Conservation (phyloP, 1,284 basidiomycete genomes). For the Cryptococcus floricola region DNA sequence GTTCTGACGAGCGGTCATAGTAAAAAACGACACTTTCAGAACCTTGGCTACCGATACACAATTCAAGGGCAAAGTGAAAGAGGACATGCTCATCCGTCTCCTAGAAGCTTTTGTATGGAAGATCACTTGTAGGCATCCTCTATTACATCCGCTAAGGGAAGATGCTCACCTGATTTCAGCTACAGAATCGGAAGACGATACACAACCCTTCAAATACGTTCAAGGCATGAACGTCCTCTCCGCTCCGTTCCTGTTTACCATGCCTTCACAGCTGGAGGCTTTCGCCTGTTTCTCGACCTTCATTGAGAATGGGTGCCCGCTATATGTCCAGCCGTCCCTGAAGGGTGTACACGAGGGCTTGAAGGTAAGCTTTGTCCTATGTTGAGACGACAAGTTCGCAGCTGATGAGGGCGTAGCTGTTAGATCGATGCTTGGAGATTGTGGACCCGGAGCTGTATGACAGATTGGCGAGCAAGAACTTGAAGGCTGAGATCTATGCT, state of each 20-base stretch:
- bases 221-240: conserved; percentile 99
- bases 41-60: conserved; percentile 91
- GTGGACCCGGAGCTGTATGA: conserved; percentile 81
- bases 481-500: conserved; percentile 97
- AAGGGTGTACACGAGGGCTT: conserved; percentile 91
- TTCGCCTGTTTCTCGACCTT: conserved; percentile 94
- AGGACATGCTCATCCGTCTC: conserved; percentile 92
- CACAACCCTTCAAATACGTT: conserved; percentile 84
- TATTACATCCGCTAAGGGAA: not conserved
- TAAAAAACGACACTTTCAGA: conserved; percentile 59
- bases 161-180: not conserved
- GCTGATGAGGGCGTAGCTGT: conserved; percentile 56
- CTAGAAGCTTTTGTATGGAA: conserved; percentile 97
- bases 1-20: conserved; percentile 21
- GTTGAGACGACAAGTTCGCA: no score
- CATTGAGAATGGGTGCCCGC: conserved; percentile 85
- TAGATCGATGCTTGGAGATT: conserved; percentile 85
- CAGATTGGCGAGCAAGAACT: conserved; percentile 79
- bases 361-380: conserved; percentile 60
- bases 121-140: conserved; percentile 58
- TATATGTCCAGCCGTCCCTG: conserved; percentile 92
- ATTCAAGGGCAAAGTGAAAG: conserved; percentile 89
- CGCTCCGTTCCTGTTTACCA: conserved; percentile 92
- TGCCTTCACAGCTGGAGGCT: conserved; percentile 93
- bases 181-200: conserved; percentile 21